phyloP scores from a whole-genome alignment of 495 filamentous ascomycete genomes.

The Aspergillus carlsbadensis region DNA sequence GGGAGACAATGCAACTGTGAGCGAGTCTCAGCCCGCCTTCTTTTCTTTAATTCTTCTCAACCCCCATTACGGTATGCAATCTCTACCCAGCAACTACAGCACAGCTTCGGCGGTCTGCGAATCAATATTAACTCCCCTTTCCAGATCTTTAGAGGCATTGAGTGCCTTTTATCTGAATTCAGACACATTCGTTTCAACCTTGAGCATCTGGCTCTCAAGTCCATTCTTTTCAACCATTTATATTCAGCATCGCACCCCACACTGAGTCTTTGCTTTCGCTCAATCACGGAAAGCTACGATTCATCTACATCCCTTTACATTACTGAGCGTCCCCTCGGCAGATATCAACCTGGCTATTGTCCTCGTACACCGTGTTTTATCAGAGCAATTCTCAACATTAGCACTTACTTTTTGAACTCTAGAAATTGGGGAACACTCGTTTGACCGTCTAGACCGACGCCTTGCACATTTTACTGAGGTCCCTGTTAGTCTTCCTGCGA shows the following conservation, averaged over 20 bases:
- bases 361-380: neutral
- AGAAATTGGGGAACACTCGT: neutral
- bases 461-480: neutral
- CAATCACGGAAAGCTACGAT: neutral
- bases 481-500: neutral
- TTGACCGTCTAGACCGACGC: neutral
- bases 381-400: neutral
- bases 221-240: constrained; percentile 11
- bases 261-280: constrained; percentile 9
- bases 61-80: constrained; percentile 16
- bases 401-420: neutral
- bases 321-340: constrained; percentile 11
- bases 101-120: neutral
- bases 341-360: constrained; percentile 16
- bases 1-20: constrained; percentile 20
- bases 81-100: neutral
- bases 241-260: constrained; percentile 8
- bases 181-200: constrained; percentile 19
- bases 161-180: constrained; percentile 33
- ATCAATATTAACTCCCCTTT: constrained; percentile 1
- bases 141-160: constrained; percentile 34
- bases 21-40: constrained; percentile 10
- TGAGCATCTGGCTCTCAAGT: constrained; percentile 21
- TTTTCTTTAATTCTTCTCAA: constrained; percentile 15
- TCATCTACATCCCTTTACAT: constrained; percentile 4